Conservation (phyloP, 169 alveolate species). For the Plasmodium yoelii region DNA sequence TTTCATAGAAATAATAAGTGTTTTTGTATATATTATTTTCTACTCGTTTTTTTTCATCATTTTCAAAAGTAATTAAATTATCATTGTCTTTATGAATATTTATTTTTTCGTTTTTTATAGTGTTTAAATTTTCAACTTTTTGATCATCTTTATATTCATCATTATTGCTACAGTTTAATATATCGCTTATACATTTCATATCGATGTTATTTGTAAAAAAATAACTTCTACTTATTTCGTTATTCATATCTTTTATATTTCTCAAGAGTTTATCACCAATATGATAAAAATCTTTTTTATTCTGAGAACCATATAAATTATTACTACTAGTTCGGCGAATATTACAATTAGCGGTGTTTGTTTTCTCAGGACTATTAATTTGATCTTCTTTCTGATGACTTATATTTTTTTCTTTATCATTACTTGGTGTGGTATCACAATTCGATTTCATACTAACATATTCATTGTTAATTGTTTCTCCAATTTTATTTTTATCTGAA, state of each 20-base stretch:
- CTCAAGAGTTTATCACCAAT: conserved; percentile 26
- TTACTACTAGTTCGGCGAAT: neutral
- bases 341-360: neutral
- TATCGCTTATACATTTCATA: conserved; percentile 15
- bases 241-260: conserved; percentile 39
- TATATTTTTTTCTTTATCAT: conserved; percentile 26
- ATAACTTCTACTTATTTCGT: conserved; percentile 11
- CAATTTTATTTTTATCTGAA: conserved; percentile 12
- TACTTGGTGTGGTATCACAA: neutral
- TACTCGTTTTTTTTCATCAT: neutral
- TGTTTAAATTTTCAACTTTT: neutral
- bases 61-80: neutral
- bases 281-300: conserved; percentile 9
- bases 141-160: neutral
- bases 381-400: conserved; percentile 13
- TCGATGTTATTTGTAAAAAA: conserved; percentile 32
- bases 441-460: neutral
- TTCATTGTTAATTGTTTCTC: no score
- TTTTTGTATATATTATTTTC: no score
- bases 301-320: neutral
- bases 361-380: neutral
- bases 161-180: conserved; percentile 1
- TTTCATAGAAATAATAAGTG: conserved; percentile 1
- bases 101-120: neutral
- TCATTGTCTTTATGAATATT: neutral